Conservation (phyloP, 2,329 filamentous ascomycete genomes). For the Pyrenophora graminea region DNA sequence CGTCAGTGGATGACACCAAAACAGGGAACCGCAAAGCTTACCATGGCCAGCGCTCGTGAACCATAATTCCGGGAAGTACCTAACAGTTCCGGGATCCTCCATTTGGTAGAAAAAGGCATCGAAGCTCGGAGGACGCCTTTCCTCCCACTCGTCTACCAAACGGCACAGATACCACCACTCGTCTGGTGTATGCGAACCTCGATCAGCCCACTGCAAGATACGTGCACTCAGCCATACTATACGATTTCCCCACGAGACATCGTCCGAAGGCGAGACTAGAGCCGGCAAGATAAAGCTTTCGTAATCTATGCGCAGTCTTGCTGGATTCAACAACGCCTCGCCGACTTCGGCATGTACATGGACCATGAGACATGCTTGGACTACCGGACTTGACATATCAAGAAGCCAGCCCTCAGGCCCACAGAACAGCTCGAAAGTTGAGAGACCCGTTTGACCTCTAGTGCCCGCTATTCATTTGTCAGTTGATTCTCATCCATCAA, state of each 20-base stretch:
- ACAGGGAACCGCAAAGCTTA: slow-evolving; percentile 3
- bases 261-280: slow-evolving; percentile 10
- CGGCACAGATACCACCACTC: slow-evolving; percentile 17
- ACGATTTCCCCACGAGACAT: slow-evolving; percentile 21
- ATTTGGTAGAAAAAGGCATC: slow-evolving; percentile 20
- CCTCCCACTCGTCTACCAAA: slow-evolving; percentile 27
- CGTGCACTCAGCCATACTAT: slow-evolving; percentile 26
- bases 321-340: slow-evolving; percentile 15
- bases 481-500: neutral
- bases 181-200: neutral
- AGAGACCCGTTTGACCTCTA: slow-evolving; percentile 19
- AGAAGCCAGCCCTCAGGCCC: slow-evolving; percentile 19
- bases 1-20: neutral
- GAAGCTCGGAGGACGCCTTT: slow-evolving; percentile 17
- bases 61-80: slow-evolving; percentile 23
- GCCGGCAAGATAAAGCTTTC: slow-evolving; percentile 9
- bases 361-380: slow-evolving; percentile 23
- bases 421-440: slow-evolving; percentile 22
- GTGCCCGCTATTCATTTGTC: slow-evolving; percentile 21
- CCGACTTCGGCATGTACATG: slow-evolving; percentile 25
- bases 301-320: slow-evolving; percentile 21
- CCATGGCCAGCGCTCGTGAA: slow-evolving; percentile 20
- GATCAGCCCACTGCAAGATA: slow-evolving; percentile 20
- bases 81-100: neutral
- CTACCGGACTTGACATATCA: slow-evolving; percentile 17